Base-by-base conservation (phyloP, 2,329 filamentous ascomycete genomes). In the Calonectria pteridis region DNA sequence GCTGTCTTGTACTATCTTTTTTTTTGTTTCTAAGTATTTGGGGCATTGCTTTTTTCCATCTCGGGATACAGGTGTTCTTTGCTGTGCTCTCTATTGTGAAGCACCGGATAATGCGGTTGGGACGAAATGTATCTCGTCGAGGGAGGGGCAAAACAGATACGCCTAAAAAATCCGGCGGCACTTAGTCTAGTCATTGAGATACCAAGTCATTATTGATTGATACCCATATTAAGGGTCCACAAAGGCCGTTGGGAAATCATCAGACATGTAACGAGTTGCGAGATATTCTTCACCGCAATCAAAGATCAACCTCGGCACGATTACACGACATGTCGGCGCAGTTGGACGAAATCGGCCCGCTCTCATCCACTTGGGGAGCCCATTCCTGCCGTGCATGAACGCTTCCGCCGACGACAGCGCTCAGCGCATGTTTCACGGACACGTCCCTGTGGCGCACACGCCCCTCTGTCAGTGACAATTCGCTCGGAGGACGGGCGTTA, bases 121-220 rank as follows among this genome's bases (percentile, higher is more conserved):
- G 63, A 29, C 28, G 69, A 35, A 28, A 62, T 67, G 43, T 26
- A 43, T 71, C n/a, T 40, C 31, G 37, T 50, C 33, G 26, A 51
- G 49, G 35, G 26, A 51, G 49, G 35, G 37, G 37, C n/a, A 37
- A 66, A 26, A 23, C 63, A 29, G n/a, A n/a, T 29, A 37, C 23
- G 35, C 18, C 23, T 40, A 14, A 14, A 59, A 59, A 37, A 33
- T 28, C 33, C n/a, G 13, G 29, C 33, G 26, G 23, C 40, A 62
- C 35, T 26, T 28, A 62, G 23, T 40, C 28, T 43, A 49, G 55
- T 14, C 33, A 46, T 59, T 31, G 63, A 69, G 66, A 73, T 69
- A 72, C 64, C 64, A 72, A 63, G 51, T 23, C 49, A 72, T 37
- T 55, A 72, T 49, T 67, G 23, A 63, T 64, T 62, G 53, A 72